These are phyloP conservation scores for Phoma herbarum DNA, from an alignment of 2,329 filamentous ascomycete species.

Conservation along the genomic window DNA sequence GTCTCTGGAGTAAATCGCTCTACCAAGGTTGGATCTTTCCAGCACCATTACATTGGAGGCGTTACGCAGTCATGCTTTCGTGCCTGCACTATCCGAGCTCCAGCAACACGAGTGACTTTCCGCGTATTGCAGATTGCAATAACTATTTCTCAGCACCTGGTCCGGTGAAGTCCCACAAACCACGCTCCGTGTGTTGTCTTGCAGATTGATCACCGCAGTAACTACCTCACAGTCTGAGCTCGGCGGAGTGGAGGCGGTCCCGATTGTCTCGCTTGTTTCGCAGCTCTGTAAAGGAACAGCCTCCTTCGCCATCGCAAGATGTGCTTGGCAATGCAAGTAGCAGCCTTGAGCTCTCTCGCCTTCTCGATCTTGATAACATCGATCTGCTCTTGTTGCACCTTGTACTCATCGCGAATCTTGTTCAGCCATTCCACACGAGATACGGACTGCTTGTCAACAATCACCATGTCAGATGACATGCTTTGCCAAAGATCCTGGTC, in stretches of 20 bases:
- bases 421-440: slow-evolving; percentile 17
- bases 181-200: no score
- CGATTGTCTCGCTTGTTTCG: neutral
- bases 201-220: no score
- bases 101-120: no score
- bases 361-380: slow-evolving; percentile 16
- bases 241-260: neutral
- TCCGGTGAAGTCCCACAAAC: no score
- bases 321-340: slow-evolving; percentile 7
- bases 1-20: no score
- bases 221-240: neutral
- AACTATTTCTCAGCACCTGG: no score
- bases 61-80: no score
- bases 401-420: slow-evolving; percentile 12
- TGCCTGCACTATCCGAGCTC: no score
- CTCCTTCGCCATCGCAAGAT: slow-evolving; percentile 6
- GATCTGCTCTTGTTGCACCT: slow-evolving; percentile 24
- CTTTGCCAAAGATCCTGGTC: neutral
- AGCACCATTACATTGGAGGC: no score
- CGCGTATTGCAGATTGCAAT: no score
- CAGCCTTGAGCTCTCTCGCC: slow-evolving; percentile 19
- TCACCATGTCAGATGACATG: neutral
- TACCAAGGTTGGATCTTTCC: no score
- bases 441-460: neutral
- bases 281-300: neutral